Evolutionary conservation across 139 green algal species (phyloP).

Genomic region (Pycnococcus provasolii): DNA sequence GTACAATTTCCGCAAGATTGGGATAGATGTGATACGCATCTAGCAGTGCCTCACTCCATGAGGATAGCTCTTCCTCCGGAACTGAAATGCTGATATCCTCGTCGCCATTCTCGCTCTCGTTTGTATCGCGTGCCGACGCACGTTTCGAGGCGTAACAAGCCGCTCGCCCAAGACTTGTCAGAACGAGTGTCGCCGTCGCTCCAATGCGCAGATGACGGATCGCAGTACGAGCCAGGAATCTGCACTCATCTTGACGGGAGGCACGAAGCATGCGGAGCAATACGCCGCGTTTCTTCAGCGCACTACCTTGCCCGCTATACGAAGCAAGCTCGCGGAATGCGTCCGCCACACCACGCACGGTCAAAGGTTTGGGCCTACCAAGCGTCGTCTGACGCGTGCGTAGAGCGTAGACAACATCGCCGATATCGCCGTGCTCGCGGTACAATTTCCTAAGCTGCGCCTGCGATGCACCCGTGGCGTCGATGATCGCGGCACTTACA

Average conservation of each 20-base stretch:
- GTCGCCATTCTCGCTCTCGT: too few relatives aligned
- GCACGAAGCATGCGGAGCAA: conserved; percentile 22
- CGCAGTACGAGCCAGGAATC: conserved; percentile 67
- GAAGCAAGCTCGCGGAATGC: conserved; percentile 27
- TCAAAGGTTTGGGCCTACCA: conserved; percentile 46
- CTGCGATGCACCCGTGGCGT: conserved; percentile 44
- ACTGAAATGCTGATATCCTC: too few relatives aligned
- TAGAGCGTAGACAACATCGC: conserved; percentile 56
- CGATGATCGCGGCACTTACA: conserved; percentile 45
- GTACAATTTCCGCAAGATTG: conserved; percentile 53
- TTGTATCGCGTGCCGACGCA: too few relatives aligned
- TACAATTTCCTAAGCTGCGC: conserved; percentile 58
- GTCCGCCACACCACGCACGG: conserved; percentile 46
- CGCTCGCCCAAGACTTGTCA: conserved; percentile 58
- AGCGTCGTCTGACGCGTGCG: conserved; percentile 40
- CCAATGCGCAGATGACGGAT: conserved; percentile 71
- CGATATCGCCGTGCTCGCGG: conserved; percentile 56
- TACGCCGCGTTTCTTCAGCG: conserved; percentile 15
- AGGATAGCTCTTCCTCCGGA: too few relatives aligned
- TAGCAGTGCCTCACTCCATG: conserved; percentile 27
- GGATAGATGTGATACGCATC: conserved; percentile 70
- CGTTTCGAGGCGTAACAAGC: neutral
- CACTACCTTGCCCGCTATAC: conserved; percentile 15
- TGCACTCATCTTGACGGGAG: conserved; percentile 20
- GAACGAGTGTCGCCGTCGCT: conserved; percentile 63